Conservation (phyloP, 371 early-diverging fungal species). For the Parasitella parasitica region DNA sequence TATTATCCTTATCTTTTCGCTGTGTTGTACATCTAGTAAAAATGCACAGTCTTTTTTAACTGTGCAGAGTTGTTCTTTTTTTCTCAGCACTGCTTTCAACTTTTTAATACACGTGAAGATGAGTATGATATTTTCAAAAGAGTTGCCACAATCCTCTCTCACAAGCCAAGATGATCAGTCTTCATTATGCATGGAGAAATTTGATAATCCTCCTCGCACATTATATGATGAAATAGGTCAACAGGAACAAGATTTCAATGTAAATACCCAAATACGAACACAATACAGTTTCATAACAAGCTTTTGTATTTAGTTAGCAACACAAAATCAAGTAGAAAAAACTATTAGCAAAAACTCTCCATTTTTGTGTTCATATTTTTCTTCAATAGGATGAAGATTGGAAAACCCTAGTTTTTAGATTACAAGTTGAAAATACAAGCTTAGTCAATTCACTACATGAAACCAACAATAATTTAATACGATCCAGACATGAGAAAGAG, state of each 20-base stretch:
- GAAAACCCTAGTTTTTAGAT: conserved; percentile 7
- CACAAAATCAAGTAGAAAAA: conserved; percentile 1
- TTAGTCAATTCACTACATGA: conserved; percentile 17
- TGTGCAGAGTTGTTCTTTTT: too few relatives aligned
- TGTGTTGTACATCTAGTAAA: too few relatives aligned
- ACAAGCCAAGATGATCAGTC: conserved; percentile 15
- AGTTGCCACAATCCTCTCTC: conserved; percentile 24
- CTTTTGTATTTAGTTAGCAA: conserved; percentile 10
- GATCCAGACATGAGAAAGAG: conserved; percentile 19
- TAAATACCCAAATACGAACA: neutral
- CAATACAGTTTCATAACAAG: neutral
- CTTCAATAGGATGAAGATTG: conserved; percentile 8
- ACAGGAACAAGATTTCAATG: conserved; percentile 10
- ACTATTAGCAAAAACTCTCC: neutral
- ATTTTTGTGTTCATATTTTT: neutral
- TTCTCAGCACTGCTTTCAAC: neutral
- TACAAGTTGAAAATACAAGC: conserved; percentile 19
- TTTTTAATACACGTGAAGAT: conserved; percentile 3
- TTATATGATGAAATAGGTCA: conserved; percentile 25
- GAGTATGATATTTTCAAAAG: conserved; percentile 11
- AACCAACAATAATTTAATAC: conserved; percentile 7
- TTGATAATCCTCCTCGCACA: conserved; percentile 22
- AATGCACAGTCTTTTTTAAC: too few relatives aligned
- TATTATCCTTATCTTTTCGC: too few relatives aligned
- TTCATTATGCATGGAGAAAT: conserved; percentile 16